These are phyloP conservation scores for Biancaea sappan DNA, from an alignment of 306 rosid genomes.

Conservation along the genomic window DNA sequence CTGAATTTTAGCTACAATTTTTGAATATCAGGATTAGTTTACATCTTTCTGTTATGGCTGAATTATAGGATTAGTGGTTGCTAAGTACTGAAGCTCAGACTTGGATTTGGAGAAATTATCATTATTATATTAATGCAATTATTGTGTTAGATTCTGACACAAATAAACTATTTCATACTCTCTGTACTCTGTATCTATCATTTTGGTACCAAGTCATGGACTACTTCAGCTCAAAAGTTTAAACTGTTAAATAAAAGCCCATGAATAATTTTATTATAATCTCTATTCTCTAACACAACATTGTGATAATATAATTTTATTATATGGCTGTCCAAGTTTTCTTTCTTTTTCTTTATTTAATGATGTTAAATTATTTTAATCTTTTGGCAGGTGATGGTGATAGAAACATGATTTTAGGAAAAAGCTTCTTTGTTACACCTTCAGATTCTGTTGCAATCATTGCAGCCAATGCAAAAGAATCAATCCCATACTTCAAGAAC, in stretches of 20 bases:
- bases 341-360: background rate
- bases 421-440: slow-evolving; percentile 88
- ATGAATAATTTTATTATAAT: background rate
- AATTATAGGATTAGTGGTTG: too few relatives aligned
- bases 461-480: slow-evolving; percentile 91
- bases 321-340: background rate
- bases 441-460: slow-evolving; percentile 96
- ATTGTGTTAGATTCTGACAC: too few relatives aligned
- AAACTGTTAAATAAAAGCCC: background rate
- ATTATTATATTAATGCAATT: too few relatives aligned
- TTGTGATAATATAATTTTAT: background rate
- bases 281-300: background rate
- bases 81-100: too few relatives aligned
- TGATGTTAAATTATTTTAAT: slow-evolving; percentile 7
- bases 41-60: too few relatives aligned
- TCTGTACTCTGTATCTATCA: too few relatives aligned
- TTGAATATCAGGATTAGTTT: too few relatives aligned
- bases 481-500: slow-evolving; percentile 79
- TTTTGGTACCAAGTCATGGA: background rate
- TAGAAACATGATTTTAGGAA: slow-evolving; percentile 97
- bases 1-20: too few relatives aligned
- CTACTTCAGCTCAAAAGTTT: background rate
- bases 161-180: too few relatives aligned
- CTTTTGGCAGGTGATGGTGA: slow-evolving; percentile 85
- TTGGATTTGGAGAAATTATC: too few relatives aligned